These are phyloP conservation scores for Dactylellina drechsleri DNA, from an alignment of 2,329 filamentous ascomycete species.

Conservation along the genomic window DNA sequence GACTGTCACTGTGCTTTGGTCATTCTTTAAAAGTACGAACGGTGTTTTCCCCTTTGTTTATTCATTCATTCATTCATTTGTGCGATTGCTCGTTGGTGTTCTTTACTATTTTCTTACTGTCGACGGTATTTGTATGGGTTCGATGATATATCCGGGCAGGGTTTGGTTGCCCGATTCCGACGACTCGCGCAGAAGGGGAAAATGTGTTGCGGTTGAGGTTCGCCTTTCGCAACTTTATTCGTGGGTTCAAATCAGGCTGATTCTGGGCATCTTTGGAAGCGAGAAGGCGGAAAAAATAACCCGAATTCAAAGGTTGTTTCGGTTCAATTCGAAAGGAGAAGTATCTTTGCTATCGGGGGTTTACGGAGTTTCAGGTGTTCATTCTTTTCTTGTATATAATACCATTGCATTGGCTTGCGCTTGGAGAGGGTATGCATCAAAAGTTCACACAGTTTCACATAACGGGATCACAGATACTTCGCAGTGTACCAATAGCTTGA, in stretches of 20 bases:
- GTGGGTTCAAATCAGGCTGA: constrained; percentile 37
- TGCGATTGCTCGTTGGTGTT: neutral
- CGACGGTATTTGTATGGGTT: neutral
- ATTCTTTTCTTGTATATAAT: no score
- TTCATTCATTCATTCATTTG: no score
- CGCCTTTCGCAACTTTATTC: constrained; percentile 3
- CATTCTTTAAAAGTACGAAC: no score
- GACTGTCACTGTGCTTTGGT: no score
- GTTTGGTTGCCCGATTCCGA: neutral
- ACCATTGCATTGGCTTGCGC: neutral
- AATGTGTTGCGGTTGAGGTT: constrained; percentile 9
- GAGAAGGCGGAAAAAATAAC: constrained; percentile 9
- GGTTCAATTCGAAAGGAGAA: neutral
- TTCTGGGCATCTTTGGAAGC: constrained; percentile 40
- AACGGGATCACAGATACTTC: no score
- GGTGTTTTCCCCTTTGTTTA: no score
- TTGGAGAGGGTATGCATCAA: neutral
- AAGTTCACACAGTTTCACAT: neutral
- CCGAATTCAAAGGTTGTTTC: no score
- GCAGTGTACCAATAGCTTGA: no score
- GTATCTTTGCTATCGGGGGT: constrained; percentile 13
- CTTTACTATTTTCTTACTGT: neutral
- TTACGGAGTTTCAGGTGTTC: constrained; percentile 15
- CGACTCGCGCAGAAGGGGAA: neutral
- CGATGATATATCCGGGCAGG: neutral